phyloP scores from a whole-genome alignment of 306 rosid species.

The Prosopis cineraria region DNA sequence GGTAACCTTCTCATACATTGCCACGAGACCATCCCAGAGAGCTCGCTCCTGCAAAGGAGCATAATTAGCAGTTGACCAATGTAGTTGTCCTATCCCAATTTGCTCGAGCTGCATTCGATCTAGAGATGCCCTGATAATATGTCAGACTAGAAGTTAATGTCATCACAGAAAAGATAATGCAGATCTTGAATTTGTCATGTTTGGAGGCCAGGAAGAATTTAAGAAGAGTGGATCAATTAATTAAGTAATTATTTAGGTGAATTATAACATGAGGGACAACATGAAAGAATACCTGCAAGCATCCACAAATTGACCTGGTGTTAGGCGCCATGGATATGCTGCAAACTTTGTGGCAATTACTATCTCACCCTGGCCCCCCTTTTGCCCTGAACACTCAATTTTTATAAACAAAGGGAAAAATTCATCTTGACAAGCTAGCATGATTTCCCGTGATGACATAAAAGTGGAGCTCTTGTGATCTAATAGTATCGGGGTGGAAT shows the following conservation, averaged over 20 bases:
- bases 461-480: neutral
- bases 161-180: slow-evolving; percentile 1
- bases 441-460: neutral
- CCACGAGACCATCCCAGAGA: slow-evolving; percentile 97
- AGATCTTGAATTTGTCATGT: neutral
- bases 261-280: neutral
- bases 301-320: slow-evolving; percentile 81
- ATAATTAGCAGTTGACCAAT: slow-evolving; percentile 96
- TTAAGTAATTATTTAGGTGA: neutral
- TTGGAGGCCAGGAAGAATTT: slow-evolving; percentile 1
- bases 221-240: neutral
- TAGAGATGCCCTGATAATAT: slow-evolving; percentile 71
- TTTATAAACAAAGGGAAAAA: slow-evolving; percentile 19
- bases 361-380: slow-evolving; percentile 51
- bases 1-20: slow-evolving; percentile 92
- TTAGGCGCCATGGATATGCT: slow-evolving; percentile 97
- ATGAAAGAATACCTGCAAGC: slow-evolving; percentile 71
- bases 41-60: slow-evolving; percentile 89
- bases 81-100: slow-evolving; percentile 92
- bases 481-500: neutral
- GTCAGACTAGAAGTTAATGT: slow-evolving; percentile 27
- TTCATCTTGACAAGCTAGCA: neutral
- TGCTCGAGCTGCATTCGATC: slow-evolving; percentile 84
- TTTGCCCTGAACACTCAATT: slow-evolving; percentile 51
- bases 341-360: slow-evolving; percentile 95